phyloP scores from a whole-genome alignment of 2,329 filamentous ascomycete genomes.

The Fusarium setosum region DNA sequence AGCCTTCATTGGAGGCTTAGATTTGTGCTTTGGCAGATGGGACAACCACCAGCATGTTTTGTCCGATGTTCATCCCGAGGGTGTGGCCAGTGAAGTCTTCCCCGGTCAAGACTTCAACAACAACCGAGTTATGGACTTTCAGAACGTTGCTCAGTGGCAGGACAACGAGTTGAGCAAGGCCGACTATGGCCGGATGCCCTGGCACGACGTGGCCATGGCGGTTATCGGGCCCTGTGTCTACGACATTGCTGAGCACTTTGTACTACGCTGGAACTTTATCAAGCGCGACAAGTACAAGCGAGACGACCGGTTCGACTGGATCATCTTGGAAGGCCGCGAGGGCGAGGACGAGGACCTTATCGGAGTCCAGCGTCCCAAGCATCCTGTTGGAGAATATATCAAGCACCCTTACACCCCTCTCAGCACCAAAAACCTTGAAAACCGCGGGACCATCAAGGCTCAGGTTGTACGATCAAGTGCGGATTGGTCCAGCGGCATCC shows the following conservation, averaged over 20 bases:
- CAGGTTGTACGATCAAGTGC: slow-evolving; percentile 91
- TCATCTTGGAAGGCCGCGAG: slow-evolving; percentile 80
- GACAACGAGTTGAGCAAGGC: slow-evolving; percentile 92
- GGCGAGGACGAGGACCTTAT: slow-evolving; percentile 86
- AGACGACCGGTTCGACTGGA: slow-evolving; percentile 84
- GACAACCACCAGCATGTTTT: slow-evolving; percentile 87
- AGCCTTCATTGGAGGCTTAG: slow-evolving; percentile 93
- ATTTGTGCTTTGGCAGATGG: slow-evolving; percentile 96
- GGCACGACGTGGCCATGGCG: slow-evolving; percentile 96
- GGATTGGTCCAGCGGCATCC: slow-evolving; percentile 94
- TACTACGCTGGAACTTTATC: slow-evolving; percentile 94
- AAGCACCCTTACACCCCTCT: slow-evolving; percentile 81
- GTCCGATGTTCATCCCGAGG: slow-evolving; percentile 87
- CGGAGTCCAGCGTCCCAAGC: slow-evolving; percentile 87
- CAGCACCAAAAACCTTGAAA: slow-evolving; percentile 70
- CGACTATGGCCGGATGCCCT: slow-evolving; percentile 95
- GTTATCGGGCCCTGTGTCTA: slow-evolving; percentile 90
- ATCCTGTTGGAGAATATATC: slow-evolving; percentile 89
- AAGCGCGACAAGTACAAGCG: slow-evolving; percentile 99
- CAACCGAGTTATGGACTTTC: slow-evolving; percentile 95
- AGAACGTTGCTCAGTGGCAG: slow-evolving; percentile 92
- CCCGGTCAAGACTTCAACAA: slow-evolving; percentile 99
- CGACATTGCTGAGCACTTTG: slow-evolving; percentile 96
- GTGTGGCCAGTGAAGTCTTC: slow-evolving; percentile 85
- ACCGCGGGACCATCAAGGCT: slow-evolving; percentile 80